These are phyloP conservation scores for Solioccasus polychromus DNA, from an alignment of 768 basidiomycete species.

Conservation along the genomic window DNA sequence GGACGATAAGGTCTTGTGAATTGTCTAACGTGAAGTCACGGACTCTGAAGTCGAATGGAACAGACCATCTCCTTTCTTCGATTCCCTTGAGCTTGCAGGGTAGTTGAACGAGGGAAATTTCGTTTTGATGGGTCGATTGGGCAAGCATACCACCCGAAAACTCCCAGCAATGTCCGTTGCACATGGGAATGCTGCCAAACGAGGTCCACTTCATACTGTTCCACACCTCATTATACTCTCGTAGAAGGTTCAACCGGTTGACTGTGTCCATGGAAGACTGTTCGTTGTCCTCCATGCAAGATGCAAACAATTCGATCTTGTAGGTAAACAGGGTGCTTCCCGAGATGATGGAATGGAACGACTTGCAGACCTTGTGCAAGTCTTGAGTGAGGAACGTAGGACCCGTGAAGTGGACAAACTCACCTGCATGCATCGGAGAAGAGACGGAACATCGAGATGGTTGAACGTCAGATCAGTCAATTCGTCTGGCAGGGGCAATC, in stretches of 20 bases:
- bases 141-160: constrained; percentile 34
- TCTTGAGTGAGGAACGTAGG: not conserved
- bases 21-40: constrained; percentile 37
- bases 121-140: constrained; percentile 18
- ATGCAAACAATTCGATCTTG: constrained; percentile 29
- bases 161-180: constrained; percentile 31
- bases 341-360: constrained; percentile 28
- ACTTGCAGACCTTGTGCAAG: constrained; percentile 33
- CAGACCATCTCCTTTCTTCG: constrained; percentile 25
- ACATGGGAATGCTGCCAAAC: constrained; percentile 10
- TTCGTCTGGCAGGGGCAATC: constrained; percentile 30
- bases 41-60: constrained; percentile 25
- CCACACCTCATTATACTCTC: constrained; percentile 30
- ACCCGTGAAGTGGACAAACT: not conserved
- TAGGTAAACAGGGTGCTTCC: constrained; percentile 27
- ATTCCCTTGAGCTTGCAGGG: constrained; percentile 32
- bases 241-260: constrained; percentile 25
- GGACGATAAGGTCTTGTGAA: constrained; percentile 35
- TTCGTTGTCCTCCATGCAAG: constrained; percentile 26
- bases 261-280: constrained; percentile 17
- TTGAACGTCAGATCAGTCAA: constrained; percentile 22
- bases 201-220: constrained; percentile 22
- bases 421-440: constrained; percentile 28
- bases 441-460: constrained; percentile 28
- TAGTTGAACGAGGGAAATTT: constrained; percentile 25